Evolutionary conservation across 78 protist genomes (phyloP).

Genomic region (Isochrysis galbana): DNA sequence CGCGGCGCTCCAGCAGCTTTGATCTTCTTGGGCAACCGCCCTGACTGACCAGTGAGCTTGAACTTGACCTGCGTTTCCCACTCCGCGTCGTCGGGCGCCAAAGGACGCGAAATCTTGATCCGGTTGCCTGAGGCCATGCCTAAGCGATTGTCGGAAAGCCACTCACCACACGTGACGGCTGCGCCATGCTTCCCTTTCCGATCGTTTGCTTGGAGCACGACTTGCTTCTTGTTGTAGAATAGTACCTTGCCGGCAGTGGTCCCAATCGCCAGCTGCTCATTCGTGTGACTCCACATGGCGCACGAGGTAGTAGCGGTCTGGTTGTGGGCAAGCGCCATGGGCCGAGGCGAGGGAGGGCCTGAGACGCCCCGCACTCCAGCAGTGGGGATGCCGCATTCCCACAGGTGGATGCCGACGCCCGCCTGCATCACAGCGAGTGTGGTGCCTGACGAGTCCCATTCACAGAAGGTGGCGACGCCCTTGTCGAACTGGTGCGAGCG

Average conservation of each 20-base stretch:
- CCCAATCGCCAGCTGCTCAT: background rate
- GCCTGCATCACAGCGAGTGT: no score
- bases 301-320: background rate
- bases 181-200: background rate
- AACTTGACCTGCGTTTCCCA: no score
- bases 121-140: background rate
- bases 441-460: no score
- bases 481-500: no score
- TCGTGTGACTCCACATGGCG: background rate
- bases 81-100: no score
- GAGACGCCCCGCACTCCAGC: background rate
- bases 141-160: slow-evolving; percentile 1
- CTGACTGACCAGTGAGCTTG: no score
- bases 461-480: no score
- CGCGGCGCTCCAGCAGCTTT: background rate
- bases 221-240: background rate
- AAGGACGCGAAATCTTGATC: no score
- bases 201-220: background rate
- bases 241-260: background rate
- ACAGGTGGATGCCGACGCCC: background rate
- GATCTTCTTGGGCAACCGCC: background rate
- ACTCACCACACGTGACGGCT: slow-evolving; percentile 7
- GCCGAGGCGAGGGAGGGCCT: background rate
- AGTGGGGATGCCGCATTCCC: background rate
- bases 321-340: background rate